Base-by-base conservation (phyloP, 495 filamentous ascomycete genomes). In the Penicillium macrosclerotiorum region DNA sequence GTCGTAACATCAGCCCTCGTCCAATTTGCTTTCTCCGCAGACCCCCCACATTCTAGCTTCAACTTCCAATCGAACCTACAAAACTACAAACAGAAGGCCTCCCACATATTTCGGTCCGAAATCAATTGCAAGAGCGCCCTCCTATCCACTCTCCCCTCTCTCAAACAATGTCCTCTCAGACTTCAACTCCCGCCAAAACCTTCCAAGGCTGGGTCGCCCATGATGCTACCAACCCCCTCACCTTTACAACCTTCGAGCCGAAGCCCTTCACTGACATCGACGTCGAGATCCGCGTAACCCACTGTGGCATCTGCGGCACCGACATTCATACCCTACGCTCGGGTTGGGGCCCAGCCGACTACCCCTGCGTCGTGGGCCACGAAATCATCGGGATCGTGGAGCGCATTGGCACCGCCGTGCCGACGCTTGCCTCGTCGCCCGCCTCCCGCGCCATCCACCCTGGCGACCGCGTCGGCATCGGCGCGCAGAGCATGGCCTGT, bases 121-220 rank as follows among this genome's bases (percentile, higher is more conserved):
- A 11, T 6, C 49, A 47, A 36, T 34, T 38, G 34, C 24, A 37
- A 46, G 17, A 19, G 11, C 37, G 16, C 37, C 24, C 9, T 16
- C 12, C 24, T 14, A 20, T 6, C 8, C 1, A 4, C 14, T 39
- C 12, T 27, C 12, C 2, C 16, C 0, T 34, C 27, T 12, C 24
- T 4, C 42, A 52, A 5, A n/a, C n/a, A 31, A 60, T 63, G 47
- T 43, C 54, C 18, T n/a, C 30, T 1, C 33, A 44, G 23, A 32
- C 38, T 19, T 12, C 14, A 26, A 20, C 33, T 4, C 40, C 46
- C 29, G 42, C 56, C n/a, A 59, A 70, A 34, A 73, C 81, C 45
- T 95, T 92, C 68, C 67, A 83, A 52, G 90, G 90, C 57, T 95
- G 90, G 91, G 67, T 95, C 42, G 88, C 84, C 55, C 69, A 82